Evolutionary conservation across 441 rosid genomes (phyloP).

Genomic region (Adansonia madagascariensis): DNA sequence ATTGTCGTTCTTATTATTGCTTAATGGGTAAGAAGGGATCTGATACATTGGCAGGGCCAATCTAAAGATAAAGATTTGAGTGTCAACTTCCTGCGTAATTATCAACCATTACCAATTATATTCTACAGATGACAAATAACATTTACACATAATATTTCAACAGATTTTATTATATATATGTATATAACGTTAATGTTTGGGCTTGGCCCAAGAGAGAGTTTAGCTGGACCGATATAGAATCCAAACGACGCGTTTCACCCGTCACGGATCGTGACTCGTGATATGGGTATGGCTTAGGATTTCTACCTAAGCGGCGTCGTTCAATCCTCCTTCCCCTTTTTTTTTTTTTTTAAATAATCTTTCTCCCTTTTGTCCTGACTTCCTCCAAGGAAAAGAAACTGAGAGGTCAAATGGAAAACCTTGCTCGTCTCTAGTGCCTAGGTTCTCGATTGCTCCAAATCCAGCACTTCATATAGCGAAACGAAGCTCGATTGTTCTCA

Average conservation of each 20-base stretch:
- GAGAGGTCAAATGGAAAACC: background rate
- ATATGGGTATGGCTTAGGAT: no score
- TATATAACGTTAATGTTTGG: background rate
- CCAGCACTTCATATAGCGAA: background rate
- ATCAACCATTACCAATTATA: no score
- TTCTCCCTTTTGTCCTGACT: background rate
- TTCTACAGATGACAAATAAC: no score
- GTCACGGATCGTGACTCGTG: no score
- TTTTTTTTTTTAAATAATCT: background rate
- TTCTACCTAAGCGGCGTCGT: background rate
- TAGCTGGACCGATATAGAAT: background rate
- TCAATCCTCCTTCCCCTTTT: no score
- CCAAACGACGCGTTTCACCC: background rate
- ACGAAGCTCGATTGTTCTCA: background rate
- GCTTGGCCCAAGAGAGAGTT: background rate
- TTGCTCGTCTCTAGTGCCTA: background rate
- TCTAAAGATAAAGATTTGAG: no score
- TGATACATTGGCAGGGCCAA: no score
- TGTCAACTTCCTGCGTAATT: no score
- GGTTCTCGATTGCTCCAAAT: background rate
- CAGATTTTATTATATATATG: no score
- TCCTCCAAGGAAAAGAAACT: background rate
- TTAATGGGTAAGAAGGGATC: no score
- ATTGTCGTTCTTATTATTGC: no score
- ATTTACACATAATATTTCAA: no score